These are phyloP conservation scores for Pleurotus tuoliensis DNA, from an alignment of 768 basidiomycete species.

Conservation along the genomic window DNA sequence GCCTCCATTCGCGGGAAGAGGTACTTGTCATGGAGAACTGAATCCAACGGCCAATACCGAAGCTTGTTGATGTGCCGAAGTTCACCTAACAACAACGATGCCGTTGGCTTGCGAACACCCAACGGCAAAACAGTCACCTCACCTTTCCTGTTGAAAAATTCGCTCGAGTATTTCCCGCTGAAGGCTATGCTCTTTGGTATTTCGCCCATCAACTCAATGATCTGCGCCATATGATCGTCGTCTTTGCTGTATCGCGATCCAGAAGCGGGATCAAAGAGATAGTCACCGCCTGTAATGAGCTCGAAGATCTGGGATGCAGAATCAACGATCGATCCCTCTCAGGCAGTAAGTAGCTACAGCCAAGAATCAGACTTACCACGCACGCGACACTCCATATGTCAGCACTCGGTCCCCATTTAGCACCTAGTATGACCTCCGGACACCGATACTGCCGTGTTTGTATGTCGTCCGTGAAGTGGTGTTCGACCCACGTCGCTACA, in stretches of 20 bases:
- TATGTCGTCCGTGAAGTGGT: slow-evolving; percentile 99
- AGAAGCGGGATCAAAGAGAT: slow-evolving; percentile 95
- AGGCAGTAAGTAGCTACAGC: not conserved
- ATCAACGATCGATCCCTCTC: not conserved
- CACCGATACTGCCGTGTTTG: slow-evolving; percentile 96
- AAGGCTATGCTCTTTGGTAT: slow-evolving; percentile 81
- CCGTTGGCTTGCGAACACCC: not conserved
- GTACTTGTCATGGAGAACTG: slow-evolving; percentile 92
- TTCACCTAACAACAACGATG: slow-evolving; percentile 43
- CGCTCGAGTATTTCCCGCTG: slow-evolving; percentile 87
- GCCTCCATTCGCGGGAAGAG: slow-evolving; percentile 84
- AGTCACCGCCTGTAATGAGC: slow-evolving; percentile 93
- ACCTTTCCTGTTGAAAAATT: slow-evolving; percentile 98
- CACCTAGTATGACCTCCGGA: slow-evolving; percentile 95
- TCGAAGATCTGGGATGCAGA: slow-evolving; percentile 71
- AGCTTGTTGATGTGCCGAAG: slow-evolving; percentile 93
- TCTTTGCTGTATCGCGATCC: slow-evolving; percentile 95
- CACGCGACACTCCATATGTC: slow-evolving; percentile 98
- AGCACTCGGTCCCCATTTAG: slow-evolving; percentile 92
- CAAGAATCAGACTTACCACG: slow-evolving; percentile 55
- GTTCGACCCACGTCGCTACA: slow-evolving; percentile 82
- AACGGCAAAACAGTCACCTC: slow-evolving; percentile 10
- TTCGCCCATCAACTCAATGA: slow-evolving; percentile 93
- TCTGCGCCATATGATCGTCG: slow-evolving; percentile 96
- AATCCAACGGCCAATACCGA: slow-evolving; percentile 83